These are phyloP conservation scores for Fragaria iinumae DNA, from an alignment of 306 rosid species.

Conservation along the genomic window DNA sequence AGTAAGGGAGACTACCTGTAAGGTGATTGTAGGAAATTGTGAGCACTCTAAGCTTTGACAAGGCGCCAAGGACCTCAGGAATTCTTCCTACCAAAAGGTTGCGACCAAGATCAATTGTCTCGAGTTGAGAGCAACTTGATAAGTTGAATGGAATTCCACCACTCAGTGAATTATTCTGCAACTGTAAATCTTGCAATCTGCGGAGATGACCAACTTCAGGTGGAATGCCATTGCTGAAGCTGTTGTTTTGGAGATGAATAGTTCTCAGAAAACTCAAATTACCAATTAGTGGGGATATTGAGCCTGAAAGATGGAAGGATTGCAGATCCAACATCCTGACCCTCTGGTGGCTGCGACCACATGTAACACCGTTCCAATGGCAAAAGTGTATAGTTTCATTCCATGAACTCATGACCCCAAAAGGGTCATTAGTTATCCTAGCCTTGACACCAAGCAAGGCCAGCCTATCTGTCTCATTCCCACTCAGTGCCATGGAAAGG, in stretches of 20 bases:
- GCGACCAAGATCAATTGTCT: background rate
- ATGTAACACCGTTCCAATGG: background rate
- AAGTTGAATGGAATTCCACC: too few species aligned
- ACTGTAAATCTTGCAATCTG: background rate
- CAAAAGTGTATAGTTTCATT: slow-evolving; percentile 10
- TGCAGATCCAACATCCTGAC: background rate
- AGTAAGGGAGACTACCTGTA: slow-evolving; percentile 3
- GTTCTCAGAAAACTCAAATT: background rate
- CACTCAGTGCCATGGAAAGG: background rate
- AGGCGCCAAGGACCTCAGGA: too few species aligned
- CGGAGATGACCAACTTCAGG: background rate
- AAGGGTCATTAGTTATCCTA: background rate
- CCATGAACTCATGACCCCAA: background rate
- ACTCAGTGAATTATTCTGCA: too few species aligned
- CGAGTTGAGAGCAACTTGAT: background rate
- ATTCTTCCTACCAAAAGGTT: too few species aligned
- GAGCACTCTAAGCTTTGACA: background rate
- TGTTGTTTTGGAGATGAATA: background rate
- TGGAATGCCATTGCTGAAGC: background rate
- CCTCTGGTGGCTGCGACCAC: slow-evolving; percentile 5
- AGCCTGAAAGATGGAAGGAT: slow-evolving; percentile 6
- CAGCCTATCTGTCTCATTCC: slow-evolving; percentile 1
- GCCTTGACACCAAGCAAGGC: background rate
- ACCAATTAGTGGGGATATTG: background rate
- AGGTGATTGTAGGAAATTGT: background rate